Conservation (phyloP, 768 basidiomycete species). For the Rhizopogon rudus region DNA sequence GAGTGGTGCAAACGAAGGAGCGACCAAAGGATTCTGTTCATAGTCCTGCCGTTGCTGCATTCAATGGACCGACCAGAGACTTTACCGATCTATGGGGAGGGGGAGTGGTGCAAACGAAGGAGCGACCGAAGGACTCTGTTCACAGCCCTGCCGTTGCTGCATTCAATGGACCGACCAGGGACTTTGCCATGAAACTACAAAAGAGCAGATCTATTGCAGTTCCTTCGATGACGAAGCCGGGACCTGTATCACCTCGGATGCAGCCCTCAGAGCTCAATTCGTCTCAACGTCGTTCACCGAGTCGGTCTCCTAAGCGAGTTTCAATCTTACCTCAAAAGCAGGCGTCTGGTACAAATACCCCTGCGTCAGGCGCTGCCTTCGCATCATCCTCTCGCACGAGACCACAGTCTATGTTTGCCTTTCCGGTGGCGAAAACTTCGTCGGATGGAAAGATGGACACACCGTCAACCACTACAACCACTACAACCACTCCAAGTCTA, state of each 20-base stretch:
- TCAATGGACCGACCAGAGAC: constrained; percentile 10
- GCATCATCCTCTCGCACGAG: constrained; percentile 46
- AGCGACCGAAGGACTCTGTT: constrained; percentile 31
- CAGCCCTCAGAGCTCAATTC: constrained; percentile 9
- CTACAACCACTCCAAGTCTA: constrained; percentile 33
- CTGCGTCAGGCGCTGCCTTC: constrained; percentile 16
- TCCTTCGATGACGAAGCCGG: constrained; percentile 15
- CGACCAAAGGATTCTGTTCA: constrained; percentile 27
- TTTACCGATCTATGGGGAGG: constrained; percentile 69
- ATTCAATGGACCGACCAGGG: constrained; percentile 7
- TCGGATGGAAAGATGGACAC: constrained; percentile 35
- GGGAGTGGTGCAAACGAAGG: constrained; percentile 35
- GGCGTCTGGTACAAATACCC: constrained; percentile 20
- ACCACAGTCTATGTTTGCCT: constrained; percentile 80
- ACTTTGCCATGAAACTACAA: constrained; percentile 10
- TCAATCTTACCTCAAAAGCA: constrained; percentile 28
- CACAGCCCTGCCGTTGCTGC: constrained; percentile 15
- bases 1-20: constrained; percentile 37
- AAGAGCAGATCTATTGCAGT: constrained; percentile 17
- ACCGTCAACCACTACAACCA: constrained; percentile 19
- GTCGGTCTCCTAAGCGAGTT: constrained; percentile 22
- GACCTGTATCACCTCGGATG: constrained; percentile 19
- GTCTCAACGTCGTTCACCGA: constrained; percentile 19
- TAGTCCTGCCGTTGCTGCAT: constrained; percentile 15
- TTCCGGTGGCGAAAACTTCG: constrained; percentile 41